Percentiles rank a stretch among this genome's conserved stretches.
These are phyloP conservation scores for Saccharum spontaneum DNA, from an alignment of 176 grass and related monocot species.

Conservation along the genomic window DNA sequence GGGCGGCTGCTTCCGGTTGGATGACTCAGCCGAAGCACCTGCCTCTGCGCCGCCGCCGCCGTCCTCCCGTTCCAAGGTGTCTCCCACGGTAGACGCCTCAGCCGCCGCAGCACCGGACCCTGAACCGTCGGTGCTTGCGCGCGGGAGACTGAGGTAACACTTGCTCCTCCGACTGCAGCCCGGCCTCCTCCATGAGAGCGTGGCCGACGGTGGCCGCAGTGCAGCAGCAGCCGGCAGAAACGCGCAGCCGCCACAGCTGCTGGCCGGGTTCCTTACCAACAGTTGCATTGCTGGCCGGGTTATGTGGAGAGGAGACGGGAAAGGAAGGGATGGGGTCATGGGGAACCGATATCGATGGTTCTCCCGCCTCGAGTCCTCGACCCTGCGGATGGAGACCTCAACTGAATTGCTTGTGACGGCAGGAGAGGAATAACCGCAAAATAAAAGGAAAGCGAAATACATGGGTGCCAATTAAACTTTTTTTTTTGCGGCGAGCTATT, in stretches of 20 bases:
- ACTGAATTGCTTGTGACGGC: too few species aligned
- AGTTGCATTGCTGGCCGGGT: constrained; percentile 25
- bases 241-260: constrained; percentile 27
- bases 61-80: constrained; percentile 25
- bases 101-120: constrained; percentile 35
- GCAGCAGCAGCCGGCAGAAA: constrained; percentile 27
- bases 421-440: too few species aligned
- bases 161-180: not conserved
- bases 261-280: not conserved
- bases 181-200: not conserved
- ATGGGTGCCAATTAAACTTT: too few species aligned
- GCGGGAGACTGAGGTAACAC: not conserved
- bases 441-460: too few species aligned
- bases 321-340: constrained; percentile 31
- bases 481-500: too few species aligned
- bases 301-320: not conserved
- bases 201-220: constrained; percentile 21
- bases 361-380: constrained; percentile 8
- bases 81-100: constrained; percentile 39
- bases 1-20: constrained; percentile 1
- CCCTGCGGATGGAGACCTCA: not conserved
- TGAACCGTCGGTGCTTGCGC: constrained; percentile 29
- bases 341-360: constrained; percentile 37
- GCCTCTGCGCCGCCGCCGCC: not conserved
- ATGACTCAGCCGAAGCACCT: not conserved